Evolutionary conservation across 2,329 filamentous ascomycete species (phyloP), one percentile per base, ranked within the genome.

Genomic region (Pleurostoma richardsiae): DNA sequence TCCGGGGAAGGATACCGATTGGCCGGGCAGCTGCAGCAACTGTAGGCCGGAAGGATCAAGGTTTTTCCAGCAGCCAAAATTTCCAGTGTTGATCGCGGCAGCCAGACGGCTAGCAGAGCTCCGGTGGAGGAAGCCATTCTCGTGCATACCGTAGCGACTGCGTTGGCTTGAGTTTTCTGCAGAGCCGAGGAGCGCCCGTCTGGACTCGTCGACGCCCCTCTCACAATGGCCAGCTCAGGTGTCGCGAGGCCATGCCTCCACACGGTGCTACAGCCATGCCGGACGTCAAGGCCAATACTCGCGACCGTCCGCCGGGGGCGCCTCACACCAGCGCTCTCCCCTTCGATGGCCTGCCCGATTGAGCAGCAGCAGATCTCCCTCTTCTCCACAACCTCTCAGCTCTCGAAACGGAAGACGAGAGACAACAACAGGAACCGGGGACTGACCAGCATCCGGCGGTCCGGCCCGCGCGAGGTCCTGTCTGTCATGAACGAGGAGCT

Each of bases 341-440:
- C 45, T 26, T 29, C 46, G n/a, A 28, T 33, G n/a, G 30, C 39
- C 10, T n/a, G 43, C n/a, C 11, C 44, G 19, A 11, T 30, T 28
- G 36, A 43, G 41, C 39, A 44, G 39, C 33, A 47, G 11, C 59
- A 59, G 44, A 49, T 43, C 46, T 59, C 58, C 48, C 45, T 52
- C 47, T 66, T 66, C 55, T 66, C 64, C 10, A 59, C 63, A 27
- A 63, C 62, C 1, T 46, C 59, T 7, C 48, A 59, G 30, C 57
- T 56, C 40, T 52, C 50, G 41, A 57, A 54, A 48, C 58, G 62
- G 38, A 54, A 56, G 41, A 53, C 69, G 57, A 62, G 82, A 61
- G 91, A 96, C 71, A 82, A 81, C 70, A 96, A 89, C 73, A 83
- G 79, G 54, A 72, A 81, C 51, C 86, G 94, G 51, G 92, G 90